Conservation (phyloP, 2,329 filamentous ascomycete genomes). For the Rugonectria rugulosa region DNA sequence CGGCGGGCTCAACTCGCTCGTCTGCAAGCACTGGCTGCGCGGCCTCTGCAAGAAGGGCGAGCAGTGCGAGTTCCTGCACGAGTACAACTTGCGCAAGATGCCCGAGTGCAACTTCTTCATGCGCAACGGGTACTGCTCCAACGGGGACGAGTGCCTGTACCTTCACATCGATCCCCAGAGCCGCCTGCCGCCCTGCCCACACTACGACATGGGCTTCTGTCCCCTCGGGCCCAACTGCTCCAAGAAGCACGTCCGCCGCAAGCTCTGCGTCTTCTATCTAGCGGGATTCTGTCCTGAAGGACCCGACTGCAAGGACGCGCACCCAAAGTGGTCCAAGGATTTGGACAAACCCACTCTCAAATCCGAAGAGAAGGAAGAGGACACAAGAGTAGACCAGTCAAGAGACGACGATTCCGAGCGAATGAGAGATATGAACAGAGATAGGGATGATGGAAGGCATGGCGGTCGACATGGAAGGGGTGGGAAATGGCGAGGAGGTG, state of each 20-base stretch:
- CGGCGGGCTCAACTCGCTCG: conserved; percentile 77
- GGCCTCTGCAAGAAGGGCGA: conserved; percentile 98
- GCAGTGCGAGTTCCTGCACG: conserved; percentile 96
- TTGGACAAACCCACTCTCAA: conserved; percentile 79
- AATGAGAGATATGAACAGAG: conserved; percentile 45
- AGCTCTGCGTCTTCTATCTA: conserved; percentile 84
- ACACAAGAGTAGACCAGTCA: conserved; percentile 41
- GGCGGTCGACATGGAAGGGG: conserved; percentile 46
- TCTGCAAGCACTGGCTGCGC: conserved; percentile 99
- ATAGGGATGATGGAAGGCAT: conserved; percentile 44
- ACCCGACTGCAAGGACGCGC: conserved; percentile 76
- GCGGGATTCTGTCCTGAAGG: conserved; percentile 94
- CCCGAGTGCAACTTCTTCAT: conserved; percentile 98
- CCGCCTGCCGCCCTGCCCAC: conserved; percentile 81
- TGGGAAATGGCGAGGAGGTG: conserved; percentile 49
- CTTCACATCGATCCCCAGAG: conserved; percentile 87
- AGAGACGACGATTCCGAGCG: conserved; percentile 49
- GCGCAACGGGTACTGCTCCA: conserved; percentile 91
- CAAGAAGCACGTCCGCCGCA: conserved; percentile 86
- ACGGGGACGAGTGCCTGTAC: conserved; percentile 96
- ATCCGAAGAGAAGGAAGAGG: conserved; percentile 66
- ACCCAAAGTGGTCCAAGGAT: conserved; percentile 82
- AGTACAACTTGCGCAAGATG: conserved; percentile 98
- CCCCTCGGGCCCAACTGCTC: conserved; percentile 86
- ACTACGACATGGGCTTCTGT: conserved; percentile 96